Percentiles rank a stretch among this genome's conserved stretches.
These are phyloP conservation scores for Starmerella stellata DNA, from an alignment of 805 yeast species.

Conservation along the genomic window DNA sequence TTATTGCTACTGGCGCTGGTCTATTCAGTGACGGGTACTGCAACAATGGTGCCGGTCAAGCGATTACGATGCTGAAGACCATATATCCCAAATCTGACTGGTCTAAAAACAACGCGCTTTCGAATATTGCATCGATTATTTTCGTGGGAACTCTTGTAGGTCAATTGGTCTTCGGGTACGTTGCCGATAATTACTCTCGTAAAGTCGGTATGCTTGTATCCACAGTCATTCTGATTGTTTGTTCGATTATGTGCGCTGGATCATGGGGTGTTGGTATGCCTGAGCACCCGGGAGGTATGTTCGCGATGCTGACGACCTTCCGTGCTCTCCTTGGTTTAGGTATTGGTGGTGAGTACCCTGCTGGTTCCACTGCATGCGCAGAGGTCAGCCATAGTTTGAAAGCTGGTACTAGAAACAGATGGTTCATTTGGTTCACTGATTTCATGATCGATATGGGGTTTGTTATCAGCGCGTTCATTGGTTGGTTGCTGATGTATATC, in stretches of 20 bases:
- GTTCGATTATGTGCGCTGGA: conserved; percentile 64
- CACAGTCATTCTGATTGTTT: conserved; percentile 52
- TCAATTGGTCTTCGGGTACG: conserved; percentile 59
- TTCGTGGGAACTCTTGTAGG: conserved; percentile 87
- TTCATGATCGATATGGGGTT: conserved; percentile 76
- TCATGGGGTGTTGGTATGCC: conserved; percentile 64
- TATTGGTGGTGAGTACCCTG: conserved; percentile 89
- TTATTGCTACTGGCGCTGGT: conserved; percentile 78
- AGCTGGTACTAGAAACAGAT: conserved; percentile 72
- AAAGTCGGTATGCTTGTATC: conserved; percentile 70
- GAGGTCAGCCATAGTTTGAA: conserved; percentile 70
- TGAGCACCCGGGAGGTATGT: conserved; percentile 46
- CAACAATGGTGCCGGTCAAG: conserved; percentile 66
- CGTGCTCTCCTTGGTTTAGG: conserved; percentile 80
- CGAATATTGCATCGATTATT: conserved; percentile 71
- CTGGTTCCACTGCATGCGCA: conserved; percentile 83
- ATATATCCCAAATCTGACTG: conserved; percentile 47
- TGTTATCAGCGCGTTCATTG: conserved; percentile 67
- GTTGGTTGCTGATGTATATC: conserved; percentile 72
- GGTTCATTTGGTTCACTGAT: conserved; percentile 77
- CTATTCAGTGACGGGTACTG: conserved; percentile 86
- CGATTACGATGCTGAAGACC: conserved; percentile 44
- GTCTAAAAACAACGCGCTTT: conserved; percentile 46
- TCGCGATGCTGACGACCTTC: conserved; percentile 66
- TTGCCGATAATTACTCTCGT: conserved; percentile 66